Evolutionary conservation across 2,329 filamentous ascomycete species (phyloP).

Genomic region (Nemania sp.): DNA sequence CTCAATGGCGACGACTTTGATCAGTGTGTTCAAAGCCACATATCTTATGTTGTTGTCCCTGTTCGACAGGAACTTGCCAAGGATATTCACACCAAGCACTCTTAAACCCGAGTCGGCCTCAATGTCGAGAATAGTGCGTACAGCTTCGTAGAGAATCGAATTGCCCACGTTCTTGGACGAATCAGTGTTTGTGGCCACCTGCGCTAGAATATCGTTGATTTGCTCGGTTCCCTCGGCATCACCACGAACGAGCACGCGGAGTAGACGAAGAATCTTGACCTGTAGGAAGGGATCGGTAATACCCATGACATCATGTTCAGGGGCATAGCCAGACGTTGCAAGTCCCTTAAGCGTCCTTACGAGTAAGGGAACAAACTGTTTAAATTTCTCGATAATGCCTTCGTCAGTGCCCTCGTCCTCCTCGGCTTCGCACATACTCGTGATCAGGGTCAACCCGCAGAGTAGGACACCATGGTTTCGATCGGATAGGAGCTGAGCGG

Average conservation of each 20-base stretch:
- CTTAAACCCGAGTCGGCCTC: slow-evolving; percentile 95
- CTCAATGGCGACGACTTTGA: slow-evolving; percentile 98
- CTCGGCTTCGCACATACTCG: slow-evolving; percentile 93
- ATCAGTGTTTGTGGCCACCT: slow-evolving; percentile 98
- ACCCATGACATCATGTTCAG: slow-evolving; percentile 97
- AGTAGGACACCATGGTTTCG: slow-evolving; percentile 95
- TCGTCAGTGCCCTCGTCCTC: slow-evolving; percentile 92
- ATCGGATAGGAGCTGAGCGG: slow-evolving; percentile 86
- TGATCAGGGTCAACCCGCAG: slow-evolving; percentile 90
- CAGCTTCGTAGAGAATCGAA: slow-evolving; percentile 96
- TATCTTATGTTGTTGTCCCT: slow-evolving; percentile 99
- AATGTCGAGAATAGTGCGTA: slow-evolving; percentile 96
- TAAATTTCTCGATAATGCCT: slow-evolving; percentile 90
- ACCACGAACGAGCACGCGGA: slow-evolving; percentile 87
- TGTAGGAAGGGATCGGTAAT: slow-evolving; percentile 98
- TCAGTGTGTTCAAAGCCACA: slow-evolving; percentile 94
- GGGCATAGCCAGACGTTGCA: slow-evolving; percentile 94
- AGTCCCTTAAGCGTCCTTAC: slow-evolving; percentile 93
- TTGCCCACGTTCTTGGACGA: slow-evolving; percentile 99
- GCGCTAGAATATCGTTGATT: slow-evolving; percentile 97
- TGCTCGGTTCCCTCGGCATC: slow-evolving; percentile 91
- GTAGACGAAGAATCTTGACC: slow-evolving; percentile 90
- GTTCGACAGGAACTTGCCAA: slow-evolving; percentile 98
- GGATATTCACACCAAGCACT: slow-evolving; percentile 96
- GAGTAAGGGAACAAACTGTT: slow-evolving; percentile 83